Evolutionary conservation across 2,329 filamentous ascomycete species (phyloP).

Genomic region (Fusarium sacchari): DNA sequence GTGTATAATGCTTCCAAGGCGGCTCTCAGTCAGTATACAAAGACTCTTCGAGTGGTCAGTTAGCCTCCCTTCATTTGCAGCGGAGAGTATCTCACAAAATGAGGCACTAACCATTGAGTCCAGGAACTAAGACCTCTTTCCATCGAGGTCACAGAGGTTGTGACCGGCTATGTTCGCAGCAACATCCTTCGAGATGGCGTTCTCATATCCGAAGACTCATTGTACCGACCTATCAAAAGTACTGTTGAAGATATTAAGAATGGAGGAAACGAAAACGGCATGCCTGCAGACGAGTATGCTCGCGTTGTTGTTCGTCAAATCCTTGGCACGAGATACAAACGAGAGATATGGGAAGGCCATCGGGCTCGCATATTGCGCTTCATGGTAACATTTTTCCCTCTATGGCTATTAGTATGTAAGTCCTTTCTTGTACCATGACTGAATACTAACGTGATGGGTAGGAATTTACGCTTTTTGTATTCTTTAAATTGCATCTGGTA

Average conservation of each 20-base stretch:
- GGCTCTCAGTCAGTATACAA: not conserved
- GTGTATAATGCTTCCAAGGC: not conserved
- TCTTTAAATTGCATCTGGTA: not conserved
- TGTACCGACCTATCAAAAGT: not conserved
- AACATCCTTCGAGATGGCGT: not conserved
- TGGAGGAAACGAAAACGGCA: not conserved
- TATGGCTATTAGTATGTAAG: not conserved
- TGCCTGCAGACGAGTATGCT: not conserved
- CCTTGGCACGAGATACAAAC: not conserved
- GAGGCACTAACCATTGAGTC: accelerated
- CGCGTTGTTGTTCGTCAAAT: not conserved
- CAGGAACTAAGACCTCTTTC: not conserved
- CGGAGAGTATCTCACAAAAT: not conserved
- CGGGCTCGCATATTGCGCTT: not conserved
- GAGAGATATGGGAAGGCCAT: not conserved
- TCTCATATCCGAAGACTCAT: not conserved
- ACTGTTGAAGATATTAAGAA: not conserved
- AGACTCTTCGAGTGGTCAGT: not conserved
- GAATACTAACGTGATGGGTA: accelerated
- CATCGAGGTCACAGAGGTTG: not conserved
- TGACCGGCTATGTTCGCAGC: not conserved
- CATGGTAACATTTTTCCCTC: not conserved
- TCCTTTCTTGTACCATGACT: accelerated
- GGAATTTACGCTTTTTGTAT: not conserved
- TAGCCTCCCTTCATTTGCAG: not conserved